Evolutionary conservation across 164 flowering plant genomes (phyloP).

Genomic region (Vitis cinerea): DNA sequence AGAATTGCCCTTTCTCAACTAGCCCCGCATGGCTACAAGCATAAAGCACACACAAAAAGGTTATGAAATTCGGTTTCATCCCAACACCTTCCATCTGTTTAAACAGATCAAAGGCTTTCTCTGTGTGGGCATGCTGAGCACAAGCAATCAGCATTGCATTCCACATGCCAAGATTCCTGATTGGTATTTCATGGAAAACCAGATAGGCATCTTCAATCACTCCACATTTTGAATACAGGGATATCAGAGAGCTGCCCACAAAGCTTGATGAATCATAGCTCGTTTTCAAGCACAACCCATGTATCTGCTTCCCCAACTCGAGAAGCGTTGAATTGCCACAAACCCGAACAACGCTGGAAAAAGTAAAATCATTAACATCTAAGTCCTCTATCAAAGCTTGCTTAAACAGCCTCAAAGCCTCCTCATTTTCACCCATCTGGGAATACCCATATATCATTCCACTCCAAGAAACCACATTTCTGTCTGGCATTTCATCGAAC

Average conservation of each 20-base stretch:
- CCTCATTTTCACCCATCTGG: slow-evolving; percentile 67
- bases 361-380: slow-evolving; percentile 84
- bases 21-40: slow-evolving; percentile 90
- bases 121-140: slow-evolving; percentile 78
- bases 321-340: slow-evolving; percentile 68
- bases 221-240: slow-evolving; percentile 83
- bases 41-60: slow-evolving; percentile 72
- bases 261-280: slow-evolving; percentile 60
- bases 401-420: slow-evolving; percentile 74
- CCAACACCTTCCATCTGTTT: slow-evolving; percentile 49
- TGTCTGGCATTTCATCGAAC: slow-evolving; percentile 90
- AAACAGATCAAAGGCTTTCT: slow-evolving; percentile 50
- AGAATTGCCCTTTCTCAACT: slow-evolving; percentile 64
- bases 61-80: slow-evolving; percentile 76
- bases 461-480: slow-evolving; percentile 92
- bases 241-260: slow-evolving; percentile 78
- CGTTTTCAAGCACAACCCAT: slow-evolving; percentile 67
- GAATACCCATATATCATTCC: slow-evolving; percentile 87
- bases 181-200: slow-evolving; percentile 50
- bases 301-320: slow-evolving; percentile 75
- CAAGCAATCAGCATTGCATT: slow-evolving; percentile 83
- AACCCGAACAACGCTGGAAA: slow-evolving; percentile 71
- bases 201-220: slow-evolving; percentile 55
- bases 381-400: slow-evolving; percentile 48
- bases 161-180: slow-evolving; percentile 86